Evolutionary conservation across 2,329 filamentous ascomycete genomes (phyloP), one percentile per base, ranked within the genome.

Genomic region (Fusarium duplospermum): DNA sequence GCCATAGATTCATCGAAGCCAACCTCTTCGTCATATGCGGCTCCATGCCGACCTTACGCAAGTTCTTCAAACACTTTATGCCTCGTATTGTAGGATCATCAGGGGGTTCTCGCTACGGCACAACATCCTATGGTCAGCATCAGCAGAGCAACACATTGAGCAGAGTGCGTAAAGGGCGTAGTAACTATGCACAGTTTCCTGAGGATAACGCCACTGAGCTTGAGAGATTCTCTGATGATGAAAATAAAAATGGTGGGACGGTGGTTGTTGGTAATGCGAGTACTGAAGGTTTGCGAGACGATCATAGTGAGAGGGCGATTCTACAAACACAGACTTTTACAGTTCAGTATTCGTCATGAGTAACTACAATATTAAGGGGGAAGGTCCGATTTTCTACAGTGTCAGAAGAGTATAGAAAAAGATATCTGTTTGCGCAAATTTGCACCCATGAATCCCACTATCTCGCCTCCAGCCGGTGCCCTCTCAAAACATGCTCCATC

Each of bases 1-100:
- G 3, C 6, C 16, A 18, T 31, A 83, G 82, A 13, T 79, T 84
- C 59, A 67, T 84, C 35, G 83, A 85, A 66, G 79, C 77, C 11
- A 85, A 84, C 65, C 77, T 85, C 3, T 80, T 84, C 62, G 75
- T 85, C 66, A 82, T 85, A 62, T 84, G 82, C 75, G 81, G 81
- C 62, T 84, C 82, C 57, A 80, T 84, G 66, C 82, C 83, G 1
- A 84, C 83, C 1, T 60, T 83, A 10, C 81, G 81, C 27, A 81
- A 79, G 40, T 84, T 84, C 73, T 78, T 82, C 61, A 75, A 76
- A 24, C 79, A 82, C 67, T 71, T 82, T 16, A 76, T 79, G 22
- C 82, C 81, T 1, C 72, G 59, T 24, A 36, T 81, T 16, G 73
- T 81, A 29, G 74, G 73, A 22, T 70, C 71, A 11, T 69, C 62